Percentiles rank a stretch among this genome's conserved stretches.
Conservation (phyloP, 345 rosid genomes). For the Boechera retrofracta region DNA sequence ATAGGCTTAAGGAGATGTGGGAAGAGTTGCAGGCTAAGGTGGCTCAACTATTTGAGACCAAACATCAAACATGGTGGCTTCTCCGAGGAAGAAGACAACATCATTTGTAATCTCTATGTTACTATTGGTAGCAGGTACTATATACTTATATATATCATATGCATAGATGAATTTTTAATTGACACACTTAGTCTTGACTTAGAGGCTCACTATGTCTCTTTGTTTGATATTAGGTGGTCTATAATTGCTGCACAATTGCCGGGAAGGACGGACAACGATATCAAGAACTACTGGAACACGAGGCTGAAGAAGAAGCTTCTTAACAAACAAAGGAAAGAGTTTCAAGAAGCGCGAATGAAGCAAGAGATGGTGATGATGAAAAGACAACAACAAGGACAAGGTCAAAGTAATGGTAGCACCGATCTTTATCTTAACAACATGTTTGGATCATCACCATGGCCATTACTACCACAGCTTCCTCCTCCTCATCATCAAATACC, state of each 20-base stretch:
- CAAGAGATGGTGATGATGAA: conserved; percentile 57
- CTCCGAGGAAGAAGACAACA: conserved; percentile 67
- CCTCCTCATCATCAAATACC: conserved; percentile 41
- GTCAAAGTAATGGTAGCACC: conserved; percentile 36
- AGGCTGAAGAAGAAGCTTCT: conserved; percentile 77
- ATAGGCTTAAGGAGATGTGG: conserved; percentile 75
- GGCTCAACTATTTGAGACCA: conserved; percentile 87
- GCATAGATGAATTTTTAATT: neutral
- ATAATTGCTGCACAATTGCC: conserved; percentile 84
- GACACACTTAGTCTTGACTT: conserved; percentile 23
- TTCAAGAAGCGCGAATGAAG: conserved; percentile 53
- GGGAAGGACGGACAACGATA: conserved; percentile 83
- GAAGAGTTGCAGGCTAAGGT: conserved; percentile 80
- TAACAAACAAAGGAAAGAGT: conserved; percentile 65
- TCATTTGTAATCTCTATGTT: conserved; percentile 59
- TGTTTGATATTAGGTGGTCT: conserved; percentile 63
- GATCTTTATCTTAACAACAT: conserved; percentile 45
- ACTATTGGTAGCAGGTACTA: conserved; percentile 72
- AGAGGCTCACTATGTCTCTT: conserved; percentile 10
- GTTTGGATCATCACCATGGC: conserved; percentile 52
- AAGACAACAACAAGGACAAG: conserved; percentile 43
- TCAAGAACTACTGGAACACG: conserved; percentile 88
- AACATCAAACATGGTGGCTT: conserved; percentile 75
- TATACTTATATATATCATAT: neutral
- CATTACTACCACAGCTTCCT: conserved; percentile 48